phyloP scores from a whole-genome alignment of 768 basidiomycete species.

The Suillus americanus region DNA sequence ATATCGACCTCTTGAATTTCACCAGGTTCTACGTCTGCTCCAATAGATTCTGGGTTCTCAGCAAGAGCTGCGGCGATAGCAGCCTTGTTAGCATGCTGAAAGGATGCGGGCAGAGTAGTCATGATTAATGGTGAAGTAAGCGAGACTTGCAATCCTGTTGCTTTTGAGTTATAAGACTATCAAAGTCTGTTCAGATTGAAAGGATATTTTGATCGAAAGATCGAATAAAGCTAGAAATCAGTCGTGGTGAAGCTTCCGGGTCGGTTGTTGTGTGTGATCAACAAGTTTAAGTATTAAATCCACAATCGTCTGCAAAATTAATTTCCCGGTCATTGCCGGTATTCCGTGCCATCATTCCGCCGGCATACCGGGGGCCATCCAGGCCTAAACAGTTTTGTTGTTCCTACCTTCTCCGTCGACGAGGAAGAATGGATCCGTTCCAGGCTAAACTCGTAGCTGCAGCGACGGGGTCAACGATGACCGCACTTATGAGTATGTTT shows the following conservation, averaged over 20 bases:
- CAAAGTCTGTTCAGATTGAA: constrained; percentile 11
- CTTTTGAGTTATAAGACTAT: constrained; percentile 13
- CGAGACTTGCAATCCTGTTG: constrained; percentile 13
- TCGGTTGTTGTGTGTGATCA: constrained; percentile 7
- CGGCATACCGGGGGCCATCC: not conserved
- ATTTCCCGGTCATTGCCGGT: constrained; percentile 28
- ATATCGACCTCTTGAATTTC: constrained; percentile 88
- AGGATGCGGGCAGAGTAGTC: constrained; percentile 54
- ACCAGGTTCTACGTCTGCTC: constrained; percentile 62
- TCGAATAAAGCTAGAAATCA: constrained; percentile 1
- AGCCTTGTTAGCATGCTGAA: constrained; percentile 77
- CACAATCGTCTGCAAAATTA: constrained; percentile 8
- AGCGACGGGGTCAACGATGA: constrained; percentile 75
- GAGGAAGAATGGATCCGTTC: constrained; percentile 60
- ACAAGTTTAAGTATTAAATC: not conserved
- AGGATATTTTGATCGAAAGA: not conserved
- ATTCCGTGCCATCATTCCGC: not conserved
- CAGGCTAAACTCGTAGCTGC: constrained; percentile 81
- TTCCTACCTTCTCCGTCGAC: constrained; percentile 3
- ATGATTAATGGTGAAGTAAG: constrained; percentile 20
- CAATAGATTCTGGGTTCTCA: constrained; percentile 47
- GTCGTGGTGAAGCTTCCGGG: constrained; percentile 1
- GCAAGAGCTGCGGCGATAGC: constrained; percentile 74
- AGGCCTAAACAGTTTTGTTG: not conserved
- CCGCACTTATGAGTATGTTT: constrained; percentile 74